Evolutionary conservation across 2,329 filamentous ascomycete species (phyloP).

Genomic region (Neonectria punicea): DNA sequence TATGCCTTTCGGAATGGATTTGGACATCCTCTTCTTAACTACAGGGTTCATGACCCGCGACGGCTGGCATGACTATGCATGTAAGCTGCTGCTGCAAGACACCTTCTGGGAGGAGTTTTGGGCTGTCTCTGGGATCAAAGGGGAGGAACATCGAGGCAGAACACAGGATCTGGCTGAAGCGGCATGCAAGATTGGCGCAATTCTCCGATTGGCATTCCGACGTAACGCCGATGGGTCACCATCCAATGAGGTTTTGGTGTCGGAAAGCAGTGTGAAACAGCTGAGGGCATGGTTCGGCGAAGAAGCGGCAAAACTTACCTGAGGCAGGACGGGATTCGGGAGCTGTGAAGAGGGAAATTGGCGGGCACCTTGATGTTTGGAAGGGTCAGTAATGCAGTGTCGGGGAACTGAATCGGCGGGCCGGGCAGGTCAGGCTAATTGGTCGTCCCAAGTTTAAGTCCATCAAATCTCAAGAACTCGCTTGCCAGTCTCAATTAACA

Average conservation of each 20-base stretch:
- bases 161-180: conserved; percentile 34
- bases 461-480: too few species aligned
- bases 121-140: conserved; percentile 35
- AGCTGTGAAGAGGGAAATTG: too few species aligned
- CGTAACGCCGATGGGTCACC: conserved; percentile 39
- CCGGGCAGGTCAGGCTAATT: too few species aligned
- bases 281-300: conserved; percentile 33
- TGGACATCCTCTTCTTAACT: conserved; percentile 40
- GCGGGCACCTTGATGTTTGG: too few species aligned
- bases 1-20: conserved; percentile 38
- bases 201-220: conserved; percentile 42
- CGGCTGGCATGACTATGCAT: conserved; percentile 44
- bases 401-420: too few species aligned
- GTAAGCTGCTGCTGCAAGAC: conserved; percentile 28
- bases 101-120: conserved; percentile 46
- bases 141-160: conserved; percentile 25
- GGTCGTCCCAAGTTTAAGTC: too few species aligned
- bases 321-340: too few species aligned
- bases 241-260: conserved; percentile 31
- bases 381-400: too few species aligned
- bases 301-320: too few species aligned
- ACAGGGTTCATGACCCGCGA: conserved; percentile 41
- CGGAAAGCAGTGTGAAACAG: conserved; percentile 27
- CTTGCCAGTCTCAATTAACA: too few species aligned
- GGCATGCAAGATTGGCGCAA: conserved; percentile 39